Percentiles rank a stretch among this genome's conserved stretches.
phyloP scores from a whole-genome alignment of 345 rosid genomes.

The Nephelium lappaceum region DNA sequence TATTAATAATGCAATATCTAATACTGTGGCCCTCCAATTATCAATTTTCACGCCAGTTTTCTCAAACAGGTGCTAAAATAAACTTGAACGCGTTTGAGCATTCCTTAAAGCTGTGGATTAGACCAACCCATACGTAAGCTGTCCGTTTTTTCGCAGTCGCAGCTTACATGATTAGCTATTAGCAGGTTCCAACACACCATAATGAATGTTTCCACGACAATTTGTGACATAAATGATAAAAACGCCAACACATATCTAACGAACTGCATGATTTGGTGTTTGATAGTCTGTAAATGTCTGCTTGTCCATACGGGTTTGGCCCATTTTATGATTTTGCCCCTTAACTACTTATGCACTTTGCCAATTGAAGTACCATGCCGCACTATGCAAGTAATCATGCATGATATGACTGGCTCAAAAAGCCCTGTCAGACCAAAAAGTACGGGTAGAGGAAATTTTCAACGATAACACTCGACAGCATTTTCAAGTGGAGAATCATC shows the following conservation, averaged over 20 bases:
- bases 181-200: not conserved
- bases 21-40: not conserved
- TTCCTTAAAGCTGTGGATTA: not conserved
- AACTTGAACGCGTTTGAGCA: not conserved
- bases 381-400: not conserved
- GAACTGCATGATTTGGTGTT: not conserved
- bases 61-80: not conserved
- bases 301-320: not conserved
- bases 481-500: not conserved
- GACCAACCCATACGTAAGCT: not conserved
- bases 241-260: not conserved
- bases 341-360: not conserved
- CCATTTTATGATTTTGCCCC: not conserved
- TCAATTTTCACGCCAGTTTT: not conserved
- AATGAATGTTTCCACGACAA: conserved; percentile 12
- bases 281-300: conserved; percentile 8
- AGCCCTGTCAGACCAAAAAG: not conserved
- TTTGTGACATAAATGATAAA: not conserved
- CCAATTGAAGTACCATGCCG: not conserved
- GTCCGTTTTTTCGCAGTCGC: not conserved
- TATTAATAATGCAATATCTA: not conserved
- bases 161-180: not conserved
- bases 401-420: not conserved
- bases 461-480: not conserved
- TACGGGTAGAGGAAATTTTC: not conserved